phyloP scores from a whole-genome alignment of 2,329 filamentous ascomycete genomes.

The Fusarium aywerte region DNA sequence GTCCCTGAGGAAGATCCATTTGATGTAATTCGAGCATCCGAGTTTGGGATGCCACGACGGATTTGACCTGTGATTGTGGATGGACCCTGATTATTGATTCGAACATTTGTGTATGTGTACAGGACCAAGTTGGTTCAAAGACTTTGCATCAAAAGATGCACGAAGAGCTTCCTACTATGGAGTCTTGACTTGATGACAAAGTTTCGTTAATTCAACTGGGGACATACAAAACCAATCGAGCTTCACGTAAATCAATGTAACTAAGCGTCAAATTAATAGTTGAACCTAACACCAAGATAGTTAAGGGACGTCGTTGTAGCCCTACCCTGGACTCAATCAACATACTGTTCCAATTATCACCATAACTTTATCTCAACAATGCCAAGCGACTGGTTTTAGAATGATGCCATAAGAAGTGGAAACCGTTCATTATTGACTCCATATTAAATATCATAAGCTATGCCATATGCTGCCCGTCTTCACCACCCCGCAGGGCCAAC shows the following conservation, averaged over 20 bases:
- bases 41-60: not conserved
- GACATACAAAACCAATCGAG: too few relatives aligned
- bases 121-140: not conserved
- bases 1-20: conserved; percentile 15
- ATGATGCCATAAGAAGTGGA: conserved; percentile 13
- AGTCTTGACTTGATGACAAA: not conserved
- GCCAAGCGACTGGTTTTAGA: not conserved
- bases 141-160: conserved; percentile 8
- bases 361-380: not conserved
- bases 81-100: conserved; percentile 31
- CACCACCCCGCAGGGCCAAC: conserved; percentile 86
- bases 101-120: not conserved
- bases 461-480: conserved; percentile 72
- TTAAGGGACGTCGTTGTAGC: not conserved
- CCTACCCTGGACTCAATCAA: not conserved
- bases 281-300: not conserved
- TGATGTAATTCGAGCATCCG: not conserved
- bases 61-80: conserved; percentile 30
- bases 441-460: conserved; percentile 41
- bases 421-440: conserved; percentile 27
- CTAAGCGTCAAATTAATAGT: not conserved
- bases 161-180: not conserved
- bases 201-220: not conserved
- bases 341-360: not conserved
- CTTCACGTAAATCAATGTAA: too few relatives aligned